Base-by-base conservation (phyloP, 805 yeast species). In the Pichia phayaonensis region DNA sequence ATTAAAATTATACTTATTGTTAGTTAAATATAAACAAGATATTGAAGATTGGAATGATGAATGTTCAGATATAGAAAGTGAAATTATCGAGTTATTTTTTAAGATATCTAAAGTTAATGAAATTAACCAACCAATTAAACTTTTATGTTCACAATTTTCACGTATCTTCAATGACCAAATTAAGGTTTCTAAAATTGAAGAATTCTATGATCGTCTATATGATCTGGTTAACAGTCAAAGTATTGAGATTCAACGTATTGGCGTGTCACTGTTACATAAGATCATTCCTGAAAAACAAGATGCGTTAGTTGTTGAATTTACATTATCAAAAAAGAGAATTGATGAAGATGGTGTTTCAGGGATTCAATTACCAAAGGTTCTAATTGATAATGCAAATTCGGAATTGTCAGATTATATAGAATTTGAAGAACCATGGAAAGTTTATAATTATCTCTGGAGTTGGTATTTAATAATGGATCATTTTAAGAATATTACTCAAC, bases 381-480 rank as follows among this genome's bases (percentile, higher is more conserved):
- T 85, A 31, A 52, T 83, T 10, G 55, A 65, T 0, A 59, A 60
- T 29, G 56, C 77, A 7, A 47, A 8, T 56, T 62, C 2, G 59
- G 67, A 27, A 62, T 68, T 4, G 18, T 44, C 27, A 59, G 75
- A 72, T 23, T 72, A 71, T 50, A 54, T 73, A 26, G 78, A 68
- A 24, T 56, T 59, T 49, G 75, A 73, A 41, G 69, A 70, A 24
- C 69, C 66, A 22, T 52, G 57, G 27, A 62, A 61, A 4, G 61
- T 72, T 43, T 60, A 73, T 27, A 69, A 63, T 21, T 84, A 77
- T 60, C 56, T 84, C 34, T 83, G 86, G 83, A 69, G 80, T 50
- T 90, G 95, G 95, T 69, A 67, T 54, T 68, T 87, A 48, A 64
- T 86, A 0, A 72, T 86, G 54, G 69, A 68, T 27, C 81, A 81